A percentile compares a stretch with the other conserved stretches of the same genome.
Conservation (phyloP, 2,329 filamentous ascomycete genomes). For the Fusarium floridanum region DNA sequence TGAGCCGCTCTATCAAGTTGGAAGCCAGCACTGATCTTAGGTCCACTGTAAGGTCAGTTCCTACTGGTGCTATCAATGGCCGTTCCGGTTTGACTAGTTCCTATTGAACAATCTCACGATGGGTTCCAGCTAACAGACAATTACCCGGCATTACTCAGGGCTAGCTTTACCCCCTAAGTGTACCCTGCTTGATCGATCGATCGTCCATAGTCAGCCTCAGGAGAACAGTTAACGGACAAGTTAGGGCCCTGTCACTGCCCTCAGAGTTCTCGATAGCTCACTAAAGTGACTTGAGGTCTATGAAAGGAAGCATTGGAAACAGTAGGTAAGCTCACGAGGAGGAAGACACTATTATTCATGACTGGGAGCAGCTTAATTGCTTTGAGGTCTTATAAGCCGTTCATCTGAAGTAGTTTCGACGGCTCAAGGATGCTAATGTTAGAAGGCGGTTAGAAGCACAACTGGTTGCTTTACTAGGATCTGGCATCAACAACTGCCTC, state of each 20-base stretch:
- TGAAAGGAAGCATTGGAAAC: neutral
- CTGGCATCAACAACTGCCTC: neutral
- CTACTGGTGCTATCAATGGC: neutral
- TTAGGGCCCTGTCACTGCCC: neutral
- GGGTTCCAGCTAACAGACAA: neutral
- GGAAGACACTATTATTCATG: neutral
- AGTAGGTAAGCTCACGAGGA: neutral
- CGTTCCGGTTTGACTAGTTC: neutral
- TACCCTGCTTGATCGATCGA: accelerated
- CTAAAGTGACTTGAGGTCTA: neutral
- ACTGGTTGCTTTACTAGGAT: neutral
- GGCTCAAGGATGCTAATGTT: neutral
- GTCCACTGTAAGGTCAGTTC: neutral
- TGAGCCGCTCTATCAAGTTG: neutral
- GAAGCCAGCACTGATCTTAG: no score
- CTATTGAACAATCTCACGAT: neutral
- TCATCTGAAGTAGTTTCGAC: neutral
- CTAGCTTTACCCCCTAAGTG: neutral
- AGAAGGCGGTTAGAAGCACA: neutral
- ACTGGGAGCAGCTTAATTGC: neutral
- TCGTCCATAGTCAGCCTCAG: neutral
- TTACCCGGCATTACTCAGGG: neutral
- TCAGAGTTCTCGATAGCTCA: neutral
- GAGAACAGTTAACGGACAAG: neutral
- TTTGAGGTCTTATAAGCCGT: neutral